Base-by-base conservation (phyloP, 202 grass and related monocot species). In the Miscanthus sacchariflorus region DNA sequence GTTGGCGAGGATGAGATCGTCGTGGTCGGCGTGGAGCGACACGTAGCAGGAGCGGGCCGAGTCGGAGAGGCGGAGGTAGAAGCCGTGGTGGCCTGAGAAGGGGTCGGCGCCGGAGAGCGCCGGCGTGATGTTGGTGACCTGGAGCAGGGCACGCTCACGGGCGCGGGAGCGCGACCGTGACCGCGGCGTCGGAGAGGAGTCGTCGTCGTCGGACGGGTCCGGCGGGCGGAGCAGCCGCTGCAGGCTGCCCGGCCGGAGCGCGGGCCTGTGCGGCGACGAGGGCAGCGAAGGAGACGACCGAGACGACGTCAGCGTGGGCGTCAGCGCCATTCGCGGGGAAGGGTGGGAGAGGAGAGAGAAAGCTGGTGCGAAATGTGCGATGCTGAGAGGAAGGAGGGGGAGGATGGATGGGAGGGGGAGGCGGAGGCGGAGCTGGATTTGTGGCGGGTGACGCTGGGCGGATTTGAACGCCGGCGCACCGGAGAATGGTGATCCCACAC, bases 61-160 rank as follows among this genome's bases (percentile, higher is more conserved):
- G 30, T 99, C 94, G n/a, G 96, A 99, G 74, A 99, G 87, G 45
- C 89, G 94, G 88, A 99, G 91, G 88, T 90, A 96, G 92, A 99
- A 99, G 52, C 96, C 96, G 72, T 90, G 92, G 74, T 90, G 91
- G 64, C 91, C 92, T 0, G 91, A 92, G 91, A 91, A 95, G 24
- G 92, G 89, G 91, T 96, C 89, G 45, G 91, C 86, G 40, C 87
- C 92, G 3, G 87, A 74, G 79, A 95, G 89, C 59, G 94, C 96
- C 7, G 92, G 96, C 30, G 94, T 94, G 85, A 96, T 99, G 92
- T 92, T 95, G 23, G 96, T 96, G 74, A 98, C 89, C 87, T 99
- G 94, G 70, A 99, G 96, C 66, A 96, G 68, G 13, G 71, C 89
- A 2, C 61, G 61, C 0, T 61, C 54, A 21, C 81, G 79, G 10